These are phyloP conservation scores for Trichoderma sp. DNA, from an alignment of 2,329 filamentous ascomycete species.

Conservation along the genomic window DNA sequence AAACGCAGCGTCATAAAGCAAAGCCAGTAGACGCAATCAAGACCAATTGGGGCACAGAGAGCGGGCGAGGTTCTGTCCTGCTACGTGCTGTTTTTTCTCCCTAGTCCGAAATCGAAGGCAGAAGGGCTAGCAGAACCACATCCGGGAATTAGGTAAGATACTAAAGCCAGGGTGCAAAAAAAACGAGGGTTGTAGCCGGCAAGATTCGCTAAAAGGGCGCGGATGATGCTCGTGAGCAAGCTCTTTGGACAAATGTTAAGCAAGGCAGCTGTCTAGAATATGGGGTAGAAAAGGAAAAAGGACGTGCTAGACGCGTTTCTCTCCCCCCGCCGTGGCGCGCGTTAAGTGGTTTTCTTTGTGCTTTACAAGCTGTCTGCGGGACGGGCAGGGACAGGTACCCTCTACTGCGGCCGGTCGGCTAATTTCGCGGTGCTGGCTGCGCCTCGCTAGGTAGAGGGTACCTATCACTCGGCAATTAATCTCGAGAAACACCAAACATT, in stretches of 20 bases:
- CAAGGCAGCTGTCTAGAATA: neutral
- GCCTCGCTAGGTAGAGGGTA: neutral
- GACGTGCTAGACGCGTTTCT: conserved; percentile 35
- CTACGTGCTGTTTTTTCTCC: neutral
- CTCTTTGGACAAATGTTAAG: neutral
- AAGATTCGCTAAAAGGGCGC: neutral
- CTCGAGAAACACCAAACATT: neutral
- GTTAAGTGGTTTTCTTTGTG: conserved; percentile 36
- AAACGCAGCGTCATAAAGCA: neutral
- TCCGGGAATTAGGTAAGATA: neutral
- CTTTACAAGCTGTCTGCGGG: neutral
- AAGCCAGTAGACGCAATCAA: neutral
- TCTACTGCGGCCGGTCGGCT: neutral
- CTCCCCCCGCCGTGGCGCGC: conserved; percentile 37
- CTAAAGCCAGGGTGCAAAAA: neutral
- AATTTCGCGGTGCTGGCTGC: neutral
- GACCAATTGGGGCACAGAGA: neutral
- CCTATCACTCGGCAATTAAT: neutral
- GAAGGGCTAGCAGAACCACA: neutral
- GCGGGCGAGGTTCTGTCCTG: neutral
- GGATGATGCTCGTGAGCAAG: neutral
- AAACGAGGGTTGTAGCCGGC: neutral
- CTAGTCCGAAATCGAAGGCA: neutral
- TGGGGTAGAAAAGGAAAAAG: neutral
- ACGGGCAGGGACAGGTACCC: neutral